Evolutionary conservation across 306 rosid species (phyloP), one percentile per base, ranked within the genome.

Genomic region (Mucuna pruriens): DNA sequence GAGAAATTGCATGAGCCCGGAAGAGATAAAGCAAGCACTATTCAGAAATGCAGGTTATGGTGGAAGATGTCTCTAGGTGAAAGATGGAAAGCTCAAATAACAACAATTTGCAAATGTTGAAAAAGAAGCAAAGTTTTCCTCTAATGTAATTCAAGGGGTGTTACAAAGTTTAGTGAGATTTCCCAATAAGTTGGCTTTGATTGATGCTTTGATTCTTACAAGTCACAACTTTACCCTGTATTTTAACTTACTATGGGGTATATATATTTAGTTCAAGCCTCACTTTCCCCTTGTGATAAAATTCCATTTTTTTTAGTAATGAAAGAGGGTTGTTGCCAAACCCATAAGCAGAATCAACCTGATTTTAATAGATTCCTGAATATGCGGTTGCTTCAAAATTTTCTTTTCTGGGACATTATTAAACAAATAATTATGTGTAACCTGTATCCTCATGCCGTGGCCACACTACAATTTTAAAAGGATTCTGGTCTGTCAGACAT

Each of bases 41-140:
- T 95, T 95, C 95, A 90, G 97, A 88, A 95, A 90, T 87, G 98
- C 98, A 76, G 98, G 98, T 51, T 95, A 95, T 87, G 97, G 98
- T 81, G 98, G 97, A 19, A 89, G 89, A 80, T 92, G 95, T 82
- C 85, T 91, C 80, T 92, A 95, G 89, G 76, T 73, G 60, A 64
- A 79, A 60, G 60, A 66, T 40, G 77, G 71, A 54, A 84, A 85
- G 78, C n/a, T 51, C 76, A 68, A 76, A 44, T 45, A 86, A 66
- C 62, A 58, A 68, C 62, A 58, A 68, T 60, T 77, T 84, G 84
- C 82, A 74, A 54, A 77, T 39, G 79, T 38, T 51, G 84, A 69
- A 82, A 82, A 67, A 51, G 79, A 71, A 54, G 80, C 40, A 76
- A 76, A 69, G 42, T 48, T 82, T 80, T 39, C 82, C 77, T 57